phyloP scores from a whole-genome alignment of 768 basidiomycete genomes.

The Mrakia gelida region DNA sequence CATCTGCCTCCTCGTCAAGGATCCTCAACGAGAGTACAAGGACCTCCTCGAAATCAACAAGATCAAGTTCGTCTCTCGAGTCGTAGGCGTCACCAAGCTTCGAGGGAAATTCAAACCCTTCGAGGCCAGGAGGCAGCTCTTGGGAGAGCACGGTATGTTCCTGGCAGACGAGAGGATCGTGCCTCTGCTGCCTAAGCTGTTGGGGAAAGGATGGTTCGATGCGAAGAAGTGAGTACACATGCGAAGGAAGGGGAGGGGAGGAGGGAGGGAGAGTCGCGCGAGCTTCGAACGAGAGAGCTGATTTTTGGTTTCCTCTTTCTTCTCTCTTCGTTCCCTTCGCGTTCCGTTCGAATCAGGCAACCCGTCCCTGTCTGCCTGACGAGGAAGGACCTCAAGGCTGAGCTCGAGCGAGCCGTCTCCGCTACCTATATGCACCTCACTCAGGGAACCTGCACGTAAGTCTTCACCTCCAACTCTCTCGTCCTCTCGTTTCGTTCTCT shows the following conservation, averaged over 20 bases:
- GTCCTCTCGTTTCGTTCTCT: too few species aligned
- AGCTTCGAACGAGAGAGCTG: neutral
- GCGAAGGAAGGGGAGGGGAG: neutral
- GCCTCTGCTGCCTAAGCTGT: conserved; percentile 75
- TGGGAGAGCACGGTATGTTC: conserved; percentile 88
- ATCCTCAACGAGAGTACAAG: conserved; percentile 94
- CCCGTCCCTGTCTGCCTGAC: conserved; percentile 90
- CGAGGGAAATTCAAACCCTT: conserved; percentile 69
- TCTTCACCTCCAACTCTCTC: conserved; percentile 31
- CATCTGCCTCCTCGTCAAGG: conserved; percentile 89
- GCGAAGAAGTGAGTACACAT: conserved; percentile 79
- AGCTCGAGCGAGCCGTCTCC: conserved; percentile 85
- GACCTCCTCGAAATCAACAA: conserved; percentile 70
- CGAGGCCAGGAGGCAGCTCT: conserved; percentile 60
- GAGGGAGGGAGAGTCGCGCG: neutral
- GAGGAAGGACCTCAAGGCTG: conserved; percentile 82
- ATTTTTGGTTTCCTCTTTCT: conserved; percentile 23
- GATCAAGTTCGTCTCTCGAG: conserved; percentile 84
- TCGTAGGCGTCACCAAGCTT: conserved; percentile 85
- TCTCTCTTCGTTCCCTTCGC: conserved; percentile 19
- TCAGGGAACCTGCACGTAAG: conserved; percentile 85
- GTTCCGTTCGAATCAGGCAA: conserved; percentile 55
- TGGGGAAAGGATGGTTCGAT: conserved; percentile 86
- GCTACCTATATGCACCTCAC: conserved; percentile 97
- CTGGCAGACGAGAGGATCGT: conserved; percentile 87